These are phyloP conservation scores for Misopates orontium DNA, from an alignment of 257 asterid genomes.

Conservation along the genomic window DNA sequence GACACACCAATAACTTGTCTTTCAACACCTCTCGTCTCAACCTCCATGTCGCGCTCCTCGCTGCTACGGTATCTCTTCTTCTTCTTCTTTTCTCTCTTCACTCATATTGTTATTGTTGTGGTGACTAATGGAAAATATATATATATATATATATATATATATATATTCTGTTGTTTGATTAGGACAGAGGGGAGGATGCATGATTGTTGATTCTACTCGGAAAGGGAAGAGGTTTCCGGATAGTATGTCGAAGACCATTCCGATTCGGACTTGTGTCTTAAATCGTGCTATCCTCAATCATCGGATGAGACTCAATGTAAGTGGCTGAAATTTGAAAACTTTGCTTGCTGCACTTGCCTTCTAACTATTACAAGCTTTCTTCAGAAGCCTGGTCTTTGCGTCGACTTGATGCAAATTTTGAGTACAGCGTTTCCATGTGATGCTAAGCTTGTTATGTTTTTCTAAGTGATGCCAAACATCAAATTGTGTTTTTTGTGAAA, in stretches of 20 bases:
- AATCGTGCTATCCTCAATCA: conserved; percentile 71
- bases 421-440: no score
- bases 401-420: no score
- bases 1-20: conserved; percentile 88
- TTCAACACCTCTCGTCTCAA: conserved; percentile 90
- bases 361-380: no score
- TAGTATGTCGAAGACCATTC: conserved; percentile 98
- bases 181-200: conserved; percentile 96
- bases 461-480: no score
- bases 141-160: no score
- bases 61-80: conserved; percentile 49
- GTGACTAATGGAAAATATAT: no score
- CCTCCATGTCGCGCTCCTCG: conserved; percentile 81
- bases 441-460: no score
- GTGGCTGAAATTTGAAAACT: no score
- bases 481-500: no score
- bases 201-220: conserved; percentile 87
- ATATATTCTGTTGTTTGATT: conserved; percentile 29
- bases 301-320: conserved; percentile 32
- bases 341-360: no score
- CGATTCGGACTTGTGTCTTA: conserved; percentile 92
- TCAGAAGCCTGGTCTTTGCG: no score
- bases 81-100: neutral
- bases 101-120: neutral
- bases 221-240: conserved; percentile 97